These are phyloP conservation scores for Rhododendron simsii DNA, from an alignment of 148 eudicot genomes.

Conservation along the genomic window DNA sequence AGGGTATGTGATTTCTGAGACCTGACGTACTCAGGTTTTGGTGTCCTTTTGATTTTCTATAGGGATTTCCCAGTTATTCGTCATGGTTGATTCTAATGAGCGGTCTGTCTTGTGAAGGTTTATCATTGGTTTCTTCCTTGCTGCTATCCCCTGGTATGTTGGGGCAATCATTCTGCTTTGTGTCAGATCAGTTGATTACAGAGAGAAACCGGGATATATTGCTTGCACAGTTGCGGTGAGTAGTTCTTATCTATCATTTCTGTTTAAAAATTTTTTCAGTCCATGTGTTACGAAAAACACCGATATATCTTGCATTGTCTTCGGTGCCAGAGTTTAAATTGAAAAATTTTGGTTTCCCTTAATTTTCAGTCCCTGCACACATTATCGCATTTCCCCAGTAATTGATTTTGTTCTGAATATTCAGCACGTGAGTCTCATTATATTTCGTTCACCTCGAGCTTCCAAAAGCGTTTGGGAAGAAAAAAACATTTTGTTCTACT, in stretches of 20 bases:
- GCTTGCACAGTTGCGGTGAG: constrained; percentile 81
- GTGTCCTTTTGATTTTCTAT: neutral
- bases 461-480: neutral
- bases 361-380: neutral
- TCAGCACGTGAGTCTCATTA: neutral
- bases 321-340: too few relatives aligned
- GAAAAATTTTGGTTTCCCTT: too few relatives aligned
- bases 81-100: constrained; percentile 1
- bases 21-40: neutral
- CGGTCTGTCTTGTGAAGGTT: constrained; percentile 56
- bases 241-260: constrained; percentile 9
- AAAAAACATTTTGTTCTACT: neutral
- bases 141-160: constrained; percentile 83
- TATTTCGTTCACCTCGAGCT: neutral
- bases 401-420: neutral
- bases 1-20: neutral
- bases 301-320: too few relatives aligned
- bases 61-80: neutral
- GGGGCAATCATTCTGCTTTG: constrained; percentile 64
- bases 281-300: too few relatives aligned
- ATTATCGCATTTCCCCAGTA: neutral
- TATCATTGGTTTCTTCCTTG: constrained; percentile 84
- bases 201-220: constrained; percentile 92
- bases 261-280: too few relatives aligned
- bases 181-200: constrained; percentile 46